Evolutionary conservation across 306 rosid genomes (phyloP).

Genomic region (Inga leiocalycina): DNA sequence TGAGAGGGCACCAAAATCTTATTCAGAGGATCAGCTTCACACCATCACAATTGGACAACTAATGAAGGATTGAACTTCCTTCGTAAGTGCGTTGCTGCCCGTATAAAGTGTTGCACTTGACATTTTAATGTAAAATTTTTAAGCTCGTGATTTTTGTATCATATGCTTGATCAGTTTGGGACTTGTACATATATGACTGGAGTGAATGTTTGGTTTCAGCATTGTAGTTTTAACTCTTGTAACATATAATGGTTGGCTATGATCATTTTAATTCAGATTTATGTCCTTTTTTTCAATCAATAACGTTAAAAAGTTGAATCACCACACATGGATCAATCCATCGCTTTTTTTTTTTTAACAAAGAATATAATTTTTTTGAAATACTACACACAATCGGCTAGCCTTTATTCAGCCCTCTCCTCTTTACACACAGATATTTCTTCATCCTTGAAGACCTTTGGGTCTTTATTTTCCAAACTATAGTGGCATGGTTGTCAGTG

Average conservation of each 20-base stretch:
- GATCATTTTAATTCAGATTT: too few species aligned
- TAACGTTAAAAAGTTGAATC: background rate
- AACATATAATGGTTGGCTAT: background rate
- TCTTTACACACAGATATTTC: too few species aligned
- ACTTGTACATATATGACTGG: background rate
- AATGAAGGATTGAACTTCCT: background rate
- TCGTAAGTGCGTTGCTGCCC: background rate
- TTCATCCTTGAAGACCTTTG: too few species aligned
- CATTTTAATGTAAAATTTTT: background rate
- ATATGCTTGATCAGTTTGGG: background rate
- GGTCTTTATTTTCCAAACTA: too few species aligned
- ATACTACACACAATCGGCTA: background rate
- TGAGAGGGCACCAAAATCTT: background rate
- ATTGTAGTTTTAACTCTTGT: background rate
- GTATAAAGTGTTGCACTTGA: background rate
- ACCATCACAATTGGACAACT: constrained; percentile 4
- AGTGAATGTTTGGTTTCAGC: background rate
- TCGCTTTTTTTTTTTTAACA: too few species aligned
- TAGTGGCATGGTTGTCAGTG: too few species aligned
- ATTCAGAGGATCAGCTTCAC: background rate
- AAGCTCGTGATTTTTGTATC: background rate
- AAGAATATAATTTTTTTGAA: too few species aligned
- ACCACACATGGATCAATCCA: background rate
- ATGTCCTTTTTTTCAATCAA: background rate
- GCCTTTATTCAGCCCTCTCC: too few species aligned